These are phyloP conservation scores for Spinellus fusiger DNA, from an alignment of 192 early-diverging fungal species.

Conservation along the genomic window DNA sequence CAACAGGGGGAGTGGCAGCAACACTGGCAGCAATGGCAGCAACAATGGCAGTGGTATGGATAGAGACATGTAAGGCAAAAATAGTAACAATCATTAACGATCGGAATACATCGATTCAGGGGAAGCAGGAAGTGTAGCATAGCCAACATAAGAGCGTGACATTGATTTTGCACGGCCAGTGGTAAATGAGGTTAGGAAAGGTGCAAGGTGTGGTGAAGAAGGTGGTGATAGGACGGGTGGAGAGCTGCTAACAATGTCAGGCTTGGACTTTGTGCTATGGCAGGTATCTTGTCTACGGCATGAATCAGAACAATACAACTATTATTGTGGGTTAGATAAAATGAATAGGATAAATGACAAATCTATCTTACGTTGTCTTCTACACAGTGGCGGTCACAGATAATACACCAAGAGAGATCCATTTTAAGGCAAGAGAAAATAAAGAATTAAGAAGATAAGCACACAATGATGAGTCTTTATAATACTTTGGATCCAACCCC, in stretches of 20 bases:
- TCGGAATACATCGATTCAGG: background rate
- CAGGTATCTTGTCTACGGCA: conserved; percentile 2
- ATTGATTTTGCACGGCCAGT: background rate
- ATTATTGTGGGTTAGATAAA: background rate
- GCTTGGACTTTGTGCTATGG: background rate
- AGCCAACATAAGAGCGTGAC: background rate
- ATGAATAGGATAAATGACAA: background rate
- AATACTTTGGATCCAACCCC: no score
- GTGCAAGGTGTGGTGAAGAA: background rate
- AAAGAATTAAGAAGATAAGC: background rate
- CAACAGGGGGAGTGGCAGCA: no score
- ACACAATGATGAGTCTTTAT: background rate
- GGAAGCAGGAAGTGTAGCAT: background rate
- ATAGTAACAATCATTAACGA: no score
- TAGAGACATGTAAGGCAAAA: no score
- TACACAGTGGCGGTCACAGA: conserved; percentile 13
- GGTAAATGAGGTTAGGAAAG: conserved; percentile 1
- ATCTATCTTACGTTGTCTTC: conserved; percentile 8
- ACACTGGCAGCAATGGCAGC: no score
- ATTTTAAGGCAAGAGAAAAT: background rate
- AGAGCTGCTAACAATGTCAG: no score
- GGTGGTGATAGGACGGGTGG: background rate
- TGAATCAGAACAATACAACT: conserved; percentile 13
- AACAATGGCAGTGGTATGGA: no score
- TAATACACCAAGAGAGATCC: conserved; percentile 20